A percentile compares a stretch with the other conserved stretches of the same genome.
phyloP scores from a whole-genome alignment of 169 alveolate species.

The Cryptosporidium canis region DNA sequence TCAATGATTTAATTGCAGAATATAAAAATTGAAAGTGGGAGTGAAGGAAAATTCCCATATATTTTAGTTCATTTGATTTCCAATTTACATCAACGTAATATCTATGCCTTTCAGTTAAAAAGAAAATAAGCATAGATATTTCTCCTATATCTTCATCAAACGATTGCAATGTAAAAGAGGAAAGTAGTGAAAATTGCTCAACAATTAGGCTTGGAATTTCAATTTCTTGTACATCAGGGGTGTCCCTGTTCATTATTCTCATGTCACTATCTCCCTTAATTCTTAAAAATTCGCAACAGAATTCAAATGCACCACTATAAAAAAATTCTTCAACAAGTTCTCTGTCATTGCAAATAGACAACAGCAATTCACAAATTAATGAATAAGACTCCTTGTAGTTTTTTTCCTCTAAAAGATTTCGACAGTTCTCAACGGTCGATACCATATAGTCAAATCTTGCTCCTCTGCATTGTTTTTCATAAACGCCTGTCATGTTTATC shows the following conservation, averaged over 20 bases:
- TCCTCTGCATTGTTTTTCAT: constrained; percentile 68
- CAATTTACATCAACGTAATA: constrained; percentile 78
- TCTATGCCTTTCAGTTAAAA: constrained; percentile 77
- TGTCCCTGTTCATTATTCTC: neutral
- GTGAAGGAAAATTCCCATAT: constrained; percentile 73
- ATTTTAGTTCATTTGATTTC: constrained; percentile 73
- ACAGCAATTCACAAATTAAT: constrained; percentile 12
- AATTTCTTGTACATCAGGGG: constrained; percentile 26
- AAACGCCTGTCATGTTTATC: constrained; percentile 57
- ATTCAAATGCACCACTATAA: constrained; percentile 71
- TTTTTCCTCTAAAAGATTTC: neutral
- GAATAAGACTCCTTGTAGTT: constrained; percentile 6
- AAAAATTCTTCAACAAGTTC: constrained; percentile 63
- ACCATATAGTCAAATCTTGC: constrained; percentile 72
- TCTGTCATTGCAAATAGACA: constrained; percentile 36
- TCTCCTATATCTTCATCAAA: constrained; percentile 78
- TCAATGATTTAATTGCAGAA: constrained; percentile 42
- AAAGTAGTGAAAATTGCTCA: constrained; percentile 56
- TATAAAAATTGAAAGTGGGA: constrained; percentile 60
- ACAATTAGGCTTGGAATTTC: constrained; percentile 25
- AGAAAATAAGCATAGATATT: constrained; percentile 74
- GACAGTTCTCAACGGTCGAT: constrained; percentile 25
- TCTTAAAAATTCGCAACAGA: constrained; percentile 48
- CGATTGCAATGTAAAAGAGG: constrained; percentile 64
- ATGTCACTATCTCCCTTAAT: constrained; percentile 41